phyloP scores from a whole-genome alignment of 805 yeast species.

The Metschnikowia lunata region DNA sequence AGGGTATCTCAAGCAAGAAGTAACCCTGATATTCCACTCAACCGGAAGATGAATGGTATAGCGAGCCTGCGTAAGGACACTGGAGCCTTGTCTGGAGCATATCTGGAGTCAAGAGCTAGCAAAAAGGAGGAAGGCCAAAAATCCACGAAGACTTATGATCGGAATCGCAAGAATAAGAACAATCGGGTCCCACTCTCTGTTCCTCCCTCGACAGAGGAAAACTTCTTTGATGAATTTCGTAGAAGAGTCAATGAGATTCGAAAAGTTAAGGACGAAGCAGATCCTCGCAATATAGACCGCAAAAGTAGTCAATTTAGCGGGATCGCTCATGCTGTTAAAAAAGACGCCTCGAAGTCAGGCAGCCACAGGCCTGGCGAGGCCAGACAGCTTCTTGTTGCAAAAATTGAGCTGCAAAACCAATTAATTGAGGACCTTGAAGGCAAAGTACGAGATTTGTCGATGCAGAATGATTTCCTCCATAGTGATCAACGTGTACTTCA shows the following conservation, averaged over 20 bases:
- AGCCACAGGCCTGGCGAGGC: conserved; percentile 5
- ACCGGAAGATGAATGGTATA: too few relatives aligned
- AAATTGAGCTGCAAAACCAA: conserved; percentile 13
- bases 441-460: conserved; percentile 5
- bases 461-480: conserved; percentile 7
- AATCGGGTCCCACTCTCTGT: too few relatives aligned
- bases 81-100: too few relatives aligned
- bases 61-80: too few relatives aligned
- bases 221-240: conserved; percentile 19
- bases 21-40: too few relatives aligned
- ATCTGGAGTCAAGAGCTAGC: too few relatives aligned
- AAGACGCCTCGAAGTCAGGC: background rate
- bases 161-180: too few relatives aligned
- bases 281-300: background rate
- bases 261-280: background rate
- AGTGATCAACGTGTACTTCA: background rate
- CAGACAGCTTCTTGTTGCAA: conserved; percentile 8
- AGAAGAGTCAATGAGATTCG: conserved; percentile 22
- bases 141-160: too few relatives aligned
- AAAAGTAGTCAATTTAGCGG: background rate
- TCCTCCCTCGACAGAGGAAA: conserved; percentile 1
- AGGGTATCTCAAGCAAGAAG: too few relatives aligned
- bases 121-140: too few relatives aligned
- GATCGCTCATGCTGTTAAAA: too few relatives aligned
- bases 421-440: conserved; percentile 13